Conservation (phyloP, 352 stramenopile genomes). For the Pythium oligandrum region DNA sequence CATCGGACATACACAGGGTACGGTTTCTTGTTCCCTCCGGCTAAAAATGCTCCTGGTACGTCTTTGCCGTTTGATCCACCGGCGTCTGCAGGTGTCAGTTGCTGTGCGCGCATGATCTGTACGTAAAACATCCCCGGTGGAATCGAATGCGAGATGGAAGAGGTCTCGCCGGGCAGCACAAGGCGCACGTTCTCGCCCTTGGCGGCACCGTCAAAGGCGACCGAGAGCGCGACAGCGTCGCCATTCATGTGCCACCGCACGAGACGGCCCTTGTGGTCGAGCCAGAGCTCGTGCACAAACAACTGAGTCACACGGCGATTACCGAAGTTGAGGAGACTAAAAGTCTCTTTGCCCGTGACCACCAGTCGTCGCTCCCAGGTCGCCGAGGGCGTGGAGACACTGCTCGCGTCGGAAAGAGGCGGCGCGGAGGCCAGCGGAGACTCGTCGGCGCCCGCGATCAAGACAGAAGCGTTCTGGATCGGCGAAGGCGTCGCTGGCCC, state of each 20-base stretch:
- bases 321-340: constrained; percentile 52
- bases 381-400: constrained; percentile 43
- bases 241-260: constrained; percentile 84
- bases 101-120: constrained; percentile 67
- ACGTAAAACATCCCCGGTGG: constrained; percentile 78
- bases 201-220: constrained; percentile 65
- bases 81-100: constrained; percentile 27
- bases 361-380: constrained; percentile 72
- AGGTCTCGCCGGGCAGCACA: constrained; percentile 68
- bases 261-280: constrained; percentile 79
- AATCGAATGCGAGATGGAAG: constrained; percentile 70
- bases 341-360: constrained; percentile 82
- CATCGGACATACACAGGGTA: constrained; percentile 68
- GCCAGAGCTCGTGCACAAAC: constrained; percentile 82
- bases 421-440: no score
- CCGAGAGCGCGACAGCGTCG: constrained; percentile 71
- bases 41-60: no score
- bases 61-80: no score
- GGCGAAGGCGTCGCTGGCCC: constrained; percentile 18
- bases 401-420: constrained; percentile 7
- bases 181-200: constrained; percentile 75
- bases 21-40: constrained; percentile 29
- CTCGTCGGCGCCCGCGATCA: background rate
- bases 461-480: constrained; percentile 7
- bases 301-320: constrained; percentile 70